A percentile compares a stretch with the other conserved stretches of the same genome.
Conservation (phyloP, 2,329 filamentous ascomycete genomes). For the Aureobasidium musti region DNA sequence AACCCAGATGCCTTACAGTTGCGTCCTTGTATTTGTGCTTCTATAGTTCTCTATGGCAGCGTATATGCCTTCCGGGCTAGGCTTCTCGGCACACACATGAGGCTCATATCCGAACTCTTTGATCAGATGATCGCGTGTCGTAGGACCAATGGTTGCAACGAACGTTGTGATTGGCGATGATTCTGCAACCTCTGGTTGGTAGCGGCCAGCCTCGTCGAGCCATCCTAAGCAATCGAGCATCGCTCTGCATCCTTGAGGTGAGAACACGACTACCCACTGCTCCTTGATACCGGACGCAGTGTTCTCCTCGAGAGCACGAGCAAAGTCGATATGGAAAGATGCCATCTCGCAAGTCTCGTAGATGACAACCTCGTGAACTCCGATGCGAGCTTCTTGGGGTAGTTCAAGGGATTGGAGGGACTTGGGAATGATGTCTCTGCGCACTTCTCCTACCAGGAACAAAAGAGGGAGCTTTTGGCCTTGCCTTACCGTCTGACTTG, state of each 20-base stretch:
- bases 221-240: constrained; percentile 59
- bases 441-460: constrained; percentile 87
- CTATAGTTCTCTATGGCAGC: constrained; percentile 23
- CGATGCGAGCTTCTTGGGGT: constrained; percentile 55
- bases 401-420: constrained; percentile 65
- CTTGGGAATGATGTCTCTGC: constrained; percentile 85
- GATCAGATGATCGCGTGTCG: constrained; percentile 74
- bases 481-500: constrained; percentile 37
- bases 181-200: constrained; percentile 33
- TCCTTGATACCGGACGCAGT: constrained; percentile 35
- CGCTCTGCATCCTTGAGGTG: constrained; percentile 62
- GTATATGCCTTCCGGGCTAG: constrained; percentile 74
- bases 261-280: constrained; percentile 76
- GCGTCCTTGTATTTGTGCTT: constrained; percentile 10
- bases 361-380: constrained; percentile 76
- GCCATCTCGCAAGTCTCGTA: constrained; percentile 85
- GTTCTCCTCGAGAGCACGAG: constrained; percentile 28
- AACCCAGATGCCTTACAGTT: constrained; percentile 1
- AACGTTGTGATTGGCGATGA: constrained; percentile 50
- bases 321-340: constrained; percentile 71
- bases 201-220: constrained; percentile 46
- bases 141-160: constrained; percentile 90
- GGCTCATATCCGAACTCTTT: constrained; percentile 66
- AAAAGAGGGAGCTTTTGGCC: constrained; percentile 64
- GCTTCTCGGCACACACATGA: constrained; percentile 77